Percentiles rank a stretch among this genome's conserved stretches.
phyloP scores from a whole-genome alignment of 2,329 filamentous ascomycete species.

The Stemphylium lycopersici region DNA sequence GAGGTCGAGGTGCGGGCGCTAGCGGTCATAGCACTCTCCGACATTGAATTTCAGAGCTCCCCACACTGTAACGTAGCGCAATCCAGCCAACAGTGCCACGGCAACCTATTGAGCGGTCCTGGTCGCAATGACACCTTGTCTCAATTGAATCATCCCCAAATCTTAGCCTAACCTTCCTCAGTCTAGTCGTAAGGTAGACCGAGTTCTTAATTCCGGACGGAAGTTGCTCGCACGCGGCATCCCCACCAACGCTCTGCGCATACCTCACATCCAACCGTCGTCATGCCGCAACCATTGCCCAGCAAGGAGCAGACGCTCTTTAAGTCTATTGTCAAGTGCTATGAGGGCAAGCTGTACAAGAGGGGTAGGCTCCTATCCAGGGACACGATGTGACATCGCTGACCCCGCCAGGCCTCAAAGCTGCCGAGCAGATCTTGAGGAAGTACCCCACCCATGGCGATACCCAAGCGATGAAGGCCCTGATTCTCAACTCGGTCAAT shows the following conservation, averaged over 20 bases:
- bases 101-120: constrained; percentile 4
- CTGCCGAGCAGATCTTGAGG: constrained; percentile 92
- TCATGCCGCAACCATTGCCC: constrained; percentile 74
- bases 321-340: constrained; percentile 90
- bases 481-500: constrained; percentile 92
- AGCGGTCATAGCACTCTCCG: constrained; percentile 33
- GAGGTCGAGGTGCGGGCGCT: constrained; percentile 11
- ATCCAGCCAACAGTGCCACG: constrained; percentile 13
- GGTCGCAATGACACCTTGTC: constrained; percentile 20
- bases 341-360: constrained; percentile 99
- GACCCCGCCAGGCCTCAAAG: constrained; percentile 74
- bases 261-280: constrained; percentile 26
- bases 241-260: constrained; percentile 12
- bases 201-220: constrained; percentile 15
- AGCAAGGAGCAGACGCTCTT: constrained; percentile 95
- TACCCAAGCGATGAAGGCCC: constrained; percentile 97
- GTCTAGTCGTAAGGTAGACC: constrained; percentile 6
- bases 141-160: constrained; percentile 10
- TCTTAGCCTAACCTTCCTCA: neutral
- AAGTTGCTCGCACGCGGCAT: constrained; percentile 19
- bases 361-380: constrained; percentile 59
- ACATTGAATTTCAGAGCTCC: constrained; percentile 43
- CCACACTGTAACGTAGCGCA: constrained; percentile 36
- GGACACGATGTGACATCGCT: constrained; percentile 18
- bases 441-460: constrained; percentile 97